A percentile compares a stretch with the other conserved stretches of the same genome.
phyloP scores from a whole-genome alignment of 306 rosid genomes.

The Cicer chorassanicum region DNA sequence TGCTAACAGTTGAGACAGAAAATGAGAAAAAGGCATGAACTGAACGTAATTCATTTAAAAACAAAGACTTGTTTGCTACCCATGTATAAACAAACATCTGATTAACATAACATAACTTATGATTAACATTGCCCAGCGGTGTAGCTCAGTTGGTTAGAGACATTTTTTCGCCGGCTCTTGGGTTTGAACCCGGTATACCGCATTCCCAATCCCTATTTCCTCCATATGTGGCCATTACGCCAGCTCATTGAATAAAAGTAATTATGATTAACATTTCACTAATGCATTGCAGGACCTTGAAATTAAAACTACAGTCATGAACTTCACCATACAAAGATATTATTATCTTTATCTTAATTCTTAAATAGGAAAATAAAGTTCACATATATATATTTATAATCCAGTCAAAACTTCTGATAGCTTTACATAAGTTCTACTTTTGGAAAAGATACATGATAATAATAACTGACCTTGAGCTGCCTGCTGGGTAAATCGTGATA shows the following conservation, averaged over 20 bases:
- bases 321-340: background rate
- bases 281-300: constrained; percentile 25
- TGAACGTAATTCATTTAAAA: constrained; percentile 1
- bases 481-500: constrained; percentile 92
- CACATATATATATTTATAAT: constrained; percentile 15
- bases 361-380: constrained; percentile 17
- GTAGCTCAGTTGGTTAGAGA: no score
- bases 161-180: no score
- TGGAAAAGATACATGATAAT: background rate
- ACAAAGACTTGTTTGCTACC: constrained; percentile 13
- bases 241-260: background rate
- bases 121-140: no score
- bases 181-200: no score
- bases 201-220: no score
- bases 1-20: constrained; percentile 17
- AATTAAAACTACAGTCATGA: constrained; percentile 8
- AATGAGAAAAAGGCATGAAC: background rate
- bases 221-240: no score
- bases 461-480: constrained; percentile 80
- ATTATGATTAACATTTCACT: constrained; percentile 12
- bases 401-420: constrained; percentile 29
- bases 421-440: constrained; percentile 10
- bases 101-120: background rate
- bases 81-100: background rate
- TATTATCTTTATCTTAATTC: constrained; percentile 10